Evolutionary conservation across 495 filamentous ascomycete species (phyloP), one percentile per base, ranked within the genome.

Genomic region (Hyaloscypha finlandica): DNA sequence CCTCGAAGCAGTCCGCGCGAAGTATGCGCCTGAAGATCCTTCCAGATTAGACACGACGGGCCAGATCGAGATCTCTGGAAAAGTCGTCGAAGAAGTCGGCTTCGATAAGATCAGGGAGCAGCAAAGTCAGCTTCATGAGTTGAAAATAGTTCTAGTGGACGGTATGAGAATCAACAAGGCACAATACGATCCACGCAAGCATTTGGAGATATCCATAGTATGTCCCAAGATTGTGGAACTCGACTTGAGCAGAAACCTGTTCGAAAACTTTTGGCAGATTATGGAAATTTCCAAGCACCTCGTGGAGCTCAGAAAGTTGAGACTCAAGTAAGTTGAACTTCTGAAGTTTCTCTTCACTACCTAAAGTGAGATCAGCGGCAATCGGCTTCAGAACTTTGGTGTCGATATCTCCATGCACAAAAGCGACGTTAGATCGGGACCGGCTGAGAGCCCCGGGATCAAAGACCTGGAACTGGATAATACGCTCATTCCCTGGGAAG

Each of bases 61-160:
- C 30, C 71, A 79, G 61, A 91, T 97, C 63, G 72, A 83, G 33
- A 89, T 97, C 70, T 92, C 90, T 57, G 88, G 88, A 22, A 99
- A 99, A 76, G 84, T 95, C 30, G 93, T 91, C 25, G 91, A 99
- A 78, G 96, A 98, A 79, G 86, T 99, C 29, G 95, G 95, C 53
- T 98, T 98, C 74, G 94, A 96, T 62, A 97, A 97, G 81, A 93
- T 97, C 68, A 83, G 90, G 31, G 84, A 84, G 66, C 85, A 94
- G 77, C 87, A 93, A 62, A 89, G 92, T 2, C 84, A 90, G 74
- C 80, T 98, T 29, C 78, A 88, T 56, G 90, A 94, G 72, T 81
- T 98, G 66, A 86, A 83, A 64, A 87, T 93, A 67, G 89, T 97
- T 51, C 79, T 97, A 19, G 82, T 99, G 5, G 93, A 98, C 78